A percentile compares a stretch with the other conserved stretches of the same genome.
Conservation (phyloP, 2,329 filamentous ascomycete species). For the Trichoderma atrobrunneum region DNA sequence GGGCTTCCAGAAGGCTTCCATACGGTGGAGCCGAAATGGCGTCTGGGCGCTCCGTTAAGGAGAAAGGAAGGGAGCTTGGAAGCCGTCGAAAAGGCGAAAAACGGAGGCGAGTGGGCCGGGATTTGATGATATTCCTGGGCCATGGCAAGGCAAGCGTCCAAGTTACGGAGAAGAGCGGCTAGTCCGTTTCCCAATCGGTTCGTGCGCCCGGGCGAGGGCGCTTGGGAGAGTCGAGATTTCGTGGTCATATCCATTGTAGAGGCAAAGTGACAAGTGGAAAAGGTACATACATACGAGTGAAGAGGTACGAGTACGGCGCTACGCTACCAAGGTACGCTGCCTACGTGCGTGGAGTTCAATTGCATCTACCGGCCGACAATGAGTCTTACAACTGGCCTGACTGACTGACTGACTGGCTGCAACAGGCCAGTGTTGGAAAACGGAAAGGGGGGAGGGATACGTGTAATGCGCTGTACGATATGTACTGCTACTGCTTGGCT, state of each 20-base stretch:
- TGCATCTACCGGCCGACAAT: background rate
- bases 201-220: slow-evolving; percentile 7
- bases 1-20: slow-evolving; percentile 19
- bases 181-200: slow-evolving; percentile 5
- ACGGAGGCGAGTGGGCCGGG: slow-evolving; percentile 8
- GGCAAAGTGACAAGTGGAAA: background rate
- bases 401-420: background rate
- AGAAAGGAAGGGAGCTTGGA: background rate
- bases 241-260: background rate
- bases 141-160: background rate
- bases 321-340: background rate
- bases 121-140: background rate
- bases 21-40: slow-evolving; percentile 13
- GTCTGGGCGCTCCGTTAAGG: slow-evolving; percentile 15
- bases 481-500: background rate
- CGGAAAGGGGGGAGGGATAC: background rate
- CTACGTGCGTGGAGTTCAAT: background rate
- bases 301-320: background rate
- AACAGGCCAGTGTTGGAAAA: slow-evolving; percentile 1
- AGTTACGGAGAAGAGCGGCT: slow-evolving; percentile 10
- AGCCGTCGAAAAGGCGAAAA: background rate
- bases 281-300: no score
- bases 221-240: slow-evolving; percentile 7
- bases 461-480: background rate
- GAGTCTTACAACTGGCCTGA: background rate